Percentiles rank a stretch among this genome's conserved stretches.
Evolutionary conservation across 371 early-diverging fungal species (phyloP).

Genomic region (Saksenaea oblongispora): DNA sequence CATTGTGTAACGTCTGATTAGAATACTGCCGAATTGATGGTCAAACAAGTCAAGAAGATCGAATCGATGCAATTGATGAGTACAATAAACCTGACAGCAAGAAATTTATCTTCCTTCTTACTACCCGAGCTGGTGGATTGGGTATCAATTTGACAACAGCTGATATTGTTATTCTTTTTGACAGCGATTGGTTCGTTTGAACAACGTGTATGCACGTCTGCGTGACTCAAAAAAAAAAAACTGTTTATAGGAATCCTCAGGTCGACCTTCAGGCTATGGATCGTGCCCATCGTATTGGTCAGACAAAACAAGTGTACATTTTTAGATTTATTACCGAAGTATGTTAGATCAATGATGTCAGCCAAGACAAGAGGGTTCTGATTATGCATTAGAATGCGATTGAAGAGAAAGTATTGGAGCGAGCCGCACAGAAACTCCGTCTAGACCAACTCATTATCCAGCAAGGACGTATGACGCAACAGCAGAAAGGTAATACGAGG

Average conservation of each 20-base stretch:
- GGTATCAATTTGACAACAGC: slow-evolving; percentile 99
- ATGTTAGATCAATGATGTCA: neutral
- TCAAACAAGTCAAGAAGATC: slow-evolving; percentile 92
- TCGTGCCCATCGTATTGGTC: slow-evolving; percentile 99
- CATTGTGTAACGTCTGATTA: slow-evolving; percentile 6
- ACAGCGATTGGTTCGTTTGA: slow-evolving; percentile 88
- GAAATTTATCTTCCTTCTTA: slow-evolving; percentile 96
- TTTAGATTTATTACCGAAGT: slow-evolving; percentile 96
- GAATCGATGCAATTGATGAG: slow-evolving; percentile 92
- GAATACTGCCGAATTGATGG: slow-evolving; percentile 99
- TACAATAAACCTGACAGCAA: slow-evolving; percentile 90
- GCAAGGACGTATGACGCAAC: slow-evolving; percentile 72
- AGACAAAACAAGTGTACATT: slow-evolving; percentile 97
- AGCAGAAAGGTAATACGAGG: slow-evolving; percentile 42
- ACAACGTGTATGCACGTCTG: neutral
- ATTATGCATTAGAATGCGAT: slow-evolving; percentile 70
- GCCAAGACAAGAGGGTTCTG: neutral
- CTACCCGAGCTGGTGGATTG: slow-evolving; percentile 98
- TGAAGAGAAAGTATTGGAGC: slow-evolving; percentile 97
- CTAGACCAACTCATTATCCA: slow-evolving; percentile 99
- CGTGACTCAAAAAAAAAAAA: neutral
- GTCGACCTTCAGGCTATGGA: slow-evolving; percentile 96
- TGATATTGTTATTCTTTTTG: slow-evolving; percentile 97
- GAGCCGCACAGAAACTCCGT: slow-evolving; percentile 95
- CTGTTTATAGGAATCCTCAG: slow-evolving; percentile 79